These are phyloP conservation scores for Cytospora mali DNA, from an alignment of 2,329 filamentous ascomycete genomes.

Conservation along the genomic window DNA sequence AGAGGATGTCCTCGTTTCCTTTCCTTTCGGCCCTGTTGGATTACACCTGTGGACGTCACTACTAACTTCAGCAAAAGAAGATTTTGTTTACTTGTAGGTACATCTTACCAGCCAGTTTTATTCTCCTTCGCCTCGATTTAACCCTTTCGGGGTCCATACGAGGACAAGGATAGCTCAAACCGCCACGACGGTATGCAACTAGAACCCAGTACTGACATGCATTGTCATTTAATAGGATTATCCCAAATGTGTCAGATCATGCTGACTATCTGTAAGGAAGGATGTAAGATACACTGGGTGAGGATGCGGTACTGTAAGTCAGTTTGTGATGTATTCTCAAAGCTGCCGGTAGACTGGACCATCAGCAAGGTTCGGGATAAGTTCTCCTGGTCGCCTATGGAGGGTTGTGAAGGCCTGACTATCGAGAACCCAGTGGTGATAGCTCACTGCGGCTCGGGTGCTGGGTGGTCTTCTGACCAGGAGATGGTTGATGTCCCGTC, in stretches of 20 bases:
- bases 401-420: constrained; percentile 1
- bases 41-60: no score
- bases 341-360: background rate
- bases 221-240: background rate
- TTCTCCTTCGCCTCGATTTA: no score
- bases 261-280: constrained; percentile 8
- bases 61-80: no score
- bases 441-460: constrained; percentile 1
- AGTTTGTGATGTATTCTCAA: background rate
- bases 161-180: background rate
- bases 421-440: constrained; percentile 4
- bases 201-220: background rate
- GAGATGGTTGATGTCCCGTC: background rate
- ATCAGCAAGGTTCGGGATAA: background rate
- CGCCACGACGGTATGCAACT: background rate
- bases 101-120: no score
- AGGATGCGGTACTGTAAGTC: constrained; percentile 4
- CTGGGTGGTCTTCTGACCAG: constrained; percentile 11
- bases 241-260: constrained; percentile 10
- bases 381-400: constrained; percentile 12
- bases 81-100: no score
- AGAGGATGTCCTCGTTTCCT: no score
- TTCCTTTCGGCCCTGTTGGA: no score
- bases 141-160: no score
- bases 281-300: constrained; percentile 8